Evolutionary conservation across 2,329 filamentous ascomycete species (phyloP), one percentile per base, ranked within the genome.

Genomic region (Hypomyces rosellus): DNA sequence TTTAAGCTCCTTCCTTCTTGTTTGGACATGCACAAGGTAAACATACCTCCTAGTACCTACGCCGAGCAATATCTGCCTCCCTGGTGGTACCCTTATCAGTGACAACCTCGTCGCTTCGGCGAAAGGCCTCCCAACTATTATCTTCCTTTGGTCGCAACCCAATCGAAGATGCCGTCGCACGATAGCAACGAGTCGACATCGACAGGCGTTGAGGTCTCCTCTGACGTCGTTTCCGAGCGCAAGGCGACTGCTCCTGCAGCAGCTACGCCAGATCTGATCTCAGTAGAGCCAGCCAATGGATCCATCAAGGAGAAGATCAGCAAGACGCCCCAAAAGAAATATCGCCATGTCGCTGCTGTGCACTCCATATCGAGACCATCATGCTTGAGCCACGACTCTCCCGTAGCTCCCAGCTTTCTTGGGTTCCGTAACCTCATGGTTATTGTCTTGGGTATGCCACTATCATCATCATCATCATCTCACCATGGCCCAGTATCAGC

Each of bases 341-440:
- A 97, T 73, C 87, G 89, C 58, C 93, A 99, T 80, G 84, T 95
- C 55, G 88, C 88, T 52, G 91, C 91, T 33, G 83, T 95, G 34
- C 93, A 99, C 69, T 83, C 84, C 7, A 66, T 79, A 59, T 70
- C 78, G 36, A 81, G 82, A 52, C 82, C 86, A 7, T 96, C 92
- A 20, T 90, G 87, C 61, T 76, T 97, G 44, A 96, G 89, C 69
- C 86, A 91, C 61, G 93, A 97, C 65, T 81, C 89, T 2, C 71
- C 80, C 42, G 74, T 73, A 11, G 75, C 84, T 2, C 89, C 91
- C 18, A 96, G 89, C 66, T 97, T 96, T 64, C 72, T 96, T 14
- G 93, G 93, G 1, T 97, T 99, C 65, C 79, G 92, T 53, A 99
- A 99, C 65, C 78, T 99, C 55, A 96, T 96, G 89, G 88, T 96